Evolutionary conservation across 2,329 filamentous ascomycete species (phyloP), one percentile per base, ranked within the genome.

Genomic region (Ceratocystis smalleyi): DNA sequence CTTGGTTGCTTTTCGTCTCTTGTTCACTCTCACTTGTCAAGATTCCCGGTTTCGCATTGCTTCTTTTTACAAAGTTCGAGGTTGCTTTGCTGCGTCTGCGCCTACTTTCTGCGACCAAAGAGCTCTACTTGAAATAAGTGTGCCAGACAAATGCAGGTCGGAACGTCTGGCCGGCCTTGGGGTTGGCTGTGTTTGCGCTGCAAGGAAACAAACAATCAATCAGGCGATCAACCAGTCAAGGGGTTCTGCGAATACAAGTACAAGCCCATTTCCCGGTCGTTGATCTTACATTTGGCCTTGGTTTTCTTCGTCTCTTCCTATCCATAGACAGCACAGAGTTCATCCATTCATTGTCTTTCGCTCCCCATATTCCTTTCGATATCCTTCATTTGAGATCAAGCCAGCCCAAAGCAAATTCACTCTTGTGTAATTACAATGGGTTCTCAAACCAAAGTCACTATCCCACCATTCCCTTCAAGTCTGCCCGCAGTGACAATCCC

Each of bases 401-500:
- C 24, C 8, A 51, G 3, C 3, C 6, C 8, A 15, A 2, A 27
- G 22, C 47, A 27, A 7, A 27, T 24, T 15, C 17, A 51, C 22
- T 15, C 47, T 1, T 27, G 8, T 27, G 22, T 15, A 10, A 51
- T 51, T 27, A 24, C 47, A 22, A 51, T 51, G 47, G 15, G 24
- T 5, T 51, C 47, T 22, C 10, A 22, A 8, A 51, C 47, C 12
- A 24, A 27, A 51, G 24, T 27, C n/a, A 10, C 19, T 24, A 27
- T 15, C 19, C 47, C 47, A 15, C 22, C 19, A 27, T 6, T 27
- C n/a, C 7, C 54, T 35, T 57, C 54, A 22, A 17, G 6, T n/a
- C 27, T 57, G 19, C 54, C 27, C 32, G 54, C 78, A 35, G 74
- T 79, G 67, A 74, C 77, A 72, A 86, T 89, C 80, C 83, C 87